Evolutionary conservation across 352 stramenopile species (phyloP), one percentile per base, ranked within the genome.

Genomic region (Phytophthora multivora): DNA sequence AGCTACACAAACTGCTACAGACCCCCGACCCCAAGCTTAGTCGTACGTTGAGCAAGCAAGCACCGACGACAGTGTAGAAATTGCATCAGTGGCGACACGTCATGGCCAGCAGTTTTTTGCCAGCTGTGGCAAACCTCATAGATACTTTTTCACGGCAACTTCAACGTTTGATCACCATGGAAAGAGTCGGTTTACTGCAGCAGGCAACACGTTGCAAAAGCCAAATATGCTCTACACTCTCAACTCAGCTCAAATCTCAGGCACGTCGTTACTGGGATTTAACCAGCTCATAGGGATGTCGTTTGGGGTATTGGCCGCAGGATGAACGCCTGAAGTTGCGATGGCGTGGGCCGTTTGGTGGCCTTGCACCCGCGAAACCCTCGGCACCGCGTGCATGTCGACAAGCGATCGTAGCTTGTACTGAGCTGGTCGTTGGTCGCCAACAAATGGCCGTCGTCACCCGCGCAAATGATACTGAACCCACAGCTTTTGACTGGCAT

Each of bases 1-100:
- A 70, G 13, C 46, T 88, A 12, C 78, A 79, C 4, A 75, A 64
- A 26, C 16, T 76, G 16, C 43, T 77, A 41, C 65, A 71, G 51
- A 35, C 23, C 9, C 43, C 52, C 5, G 55, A 68, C 30, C 23
- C 9, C 39, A 54, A 53, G 40, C 39, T 63, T 72, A 59, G 63
- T 67, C 50, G 33, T 39, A 61, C 51, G 52, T 21, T 16, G 42
- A 58, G 55, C 54, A 59, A 54, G 25, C 39, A 63, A 38, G 31
- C 31, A 49, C 23, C n/a, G 11, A 43, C 38, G 6, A 28, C 35
- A 45, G 51, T 38, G n/a, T 58, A 57, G 28, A 50, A 51, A 39
- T 39, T 26, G 9, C 19, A 49, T 12, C 43, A 28, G 2, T 54
- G 47, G 9, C 10, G 11, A 23, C 31, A 40, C 42, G n/a, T n/a